Conservation (phyloP, 768 basidiomycete species). For the Termitomyces sp. region DNA sequence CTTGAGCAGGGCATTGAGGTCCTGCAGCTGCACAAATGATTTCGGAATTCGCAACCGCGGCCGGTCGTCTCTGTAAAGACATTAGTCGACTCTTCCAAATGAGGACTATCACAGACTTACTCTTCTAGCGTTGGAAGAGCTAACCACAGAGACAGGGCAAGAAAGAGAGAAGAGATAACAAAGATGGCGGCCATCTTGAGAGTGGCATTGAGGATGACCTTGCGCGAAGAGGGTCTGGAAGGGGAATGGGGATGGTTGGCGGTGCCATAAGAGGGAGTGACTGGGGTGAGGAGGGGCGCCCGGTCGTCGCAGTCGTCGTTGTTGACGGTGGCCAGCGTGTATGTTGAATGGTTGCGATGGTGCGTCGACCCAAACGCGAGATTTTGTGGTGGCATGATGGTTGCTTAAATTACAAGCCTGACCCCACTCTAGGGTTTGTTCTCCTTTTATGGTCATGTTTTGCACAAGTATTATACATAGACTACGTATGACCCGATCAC, state of each 20-base stretch:
- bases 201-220: conserved; percentile 74
- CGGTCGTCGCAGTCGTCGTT: conserved; percentile 30
- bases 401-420: conserved; percentile 5
- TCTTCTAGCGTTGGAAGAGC: conserved; percentile 77
- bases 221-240: conserved; percentile 40
- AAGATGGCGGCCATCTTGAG: conserved; percentile 85
- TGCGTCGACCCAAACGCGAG: conserved; percentile 22
- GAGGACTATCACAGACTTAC: conserved; percentile 40
- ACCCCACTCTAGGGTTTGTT: conserved; percentile 19
- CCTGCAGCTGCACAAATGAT: conserved; percentile 83
- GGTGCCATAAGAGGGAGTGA: conserved; percentile 52
- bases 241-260: conserved; percentile 38
- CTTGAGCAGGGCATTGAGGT: conserved; percentile 80
- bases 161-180: conserved; percentile 58
- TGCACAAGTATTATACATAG: conserved; percentile 30
- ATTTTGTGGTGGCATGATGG: conserved; percentile 20
- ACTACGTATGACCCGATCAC: conserved; percentile 79
- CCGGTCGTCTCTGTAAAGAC: conserved; percentile 60
- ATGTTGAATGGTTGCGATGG: conserved; percentile 33
- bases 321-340: conserved; percentile 64
- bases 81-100: conserved; percentile 3
- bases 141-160: conserved; percentile 78
- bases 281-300: conserved; percentile 42
- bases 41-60: conserved; percentile 79
- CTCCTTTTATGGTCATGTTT: background rate